These are phyloP conservation scores for Pisolithus microcarpus DNA, from an alignment of 768 basidiomycete genomes.

Conservation along the genomic window DNA sequence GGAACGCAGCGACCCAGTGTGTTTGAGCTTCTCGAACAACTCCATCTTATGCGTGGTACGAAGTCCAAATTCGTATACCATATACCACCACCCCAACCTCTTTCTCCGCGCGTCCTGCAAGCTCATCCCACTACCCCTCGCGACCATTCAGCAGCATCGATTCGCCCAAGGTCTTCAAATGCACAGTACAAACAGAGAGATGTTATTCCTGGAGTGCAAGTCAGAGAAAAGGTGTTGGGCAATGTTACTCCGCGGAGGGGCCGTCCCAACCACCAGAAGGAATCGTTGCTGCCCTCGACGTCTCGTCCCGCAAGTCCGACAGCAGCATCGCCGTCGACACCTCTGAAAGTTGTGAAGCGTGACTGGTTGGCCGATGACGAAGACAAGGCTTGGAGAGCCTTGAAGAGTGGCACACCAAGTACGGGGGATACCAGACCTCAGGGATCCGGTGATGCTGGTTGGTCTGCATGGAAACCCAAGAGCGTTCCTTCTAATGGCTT, in stretches of 20 bases:
- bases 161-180: slow-evolving; percentile 22
- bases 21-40: slow-evolving; percentile 76
- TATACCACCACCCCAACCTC: slow-evolving; percentile 41
- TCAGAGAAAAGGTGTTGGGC: slow-evolving; percentile 70
- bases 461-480: slow-evolving; percentile 25
- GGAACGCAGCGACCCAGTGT: slow-evolving; percentile 80
- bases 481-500: slow-evolving; percentile 11
- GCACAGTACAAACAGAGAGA: slow-evolving; percentile 16
- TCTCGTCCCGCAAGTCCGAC: slow-evolving; percentile 20
- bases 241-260: slow-evolving; percentile 67
- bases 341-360: slow-evolving; percentile 11
- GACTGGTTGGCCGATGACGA: slow-evolving; percentile 37
- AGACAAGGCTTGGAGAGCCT: slow-evolving; percentile 43
- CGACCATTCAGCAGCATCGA: slow-evolving; percentile 36
- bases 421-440: slow-evolving; percentile 11
- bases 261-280: slow-evolving; percentile 42
- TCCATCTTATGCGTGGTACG: slow-evolving; percentile 84
- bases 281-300: slow-evolving; percentile 28
- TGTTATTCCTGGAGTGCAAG: slow-evolving; percentile 51
- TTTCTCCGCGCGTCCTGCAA: slow-evolving; percentile 36
- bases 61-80: slow-evolving; percentile 72
- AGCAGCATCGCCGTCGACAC: slow-evolving; percentile 9
- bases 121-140: slow-evolving; percentile 23
- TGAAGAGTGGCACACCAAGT: slow-evolving; percentile 19
- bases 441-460: slow-evolving; percentile 20